Conservation (phyloP, 176 grass and related monocot species). For the Lolium rigidum region DNA sequence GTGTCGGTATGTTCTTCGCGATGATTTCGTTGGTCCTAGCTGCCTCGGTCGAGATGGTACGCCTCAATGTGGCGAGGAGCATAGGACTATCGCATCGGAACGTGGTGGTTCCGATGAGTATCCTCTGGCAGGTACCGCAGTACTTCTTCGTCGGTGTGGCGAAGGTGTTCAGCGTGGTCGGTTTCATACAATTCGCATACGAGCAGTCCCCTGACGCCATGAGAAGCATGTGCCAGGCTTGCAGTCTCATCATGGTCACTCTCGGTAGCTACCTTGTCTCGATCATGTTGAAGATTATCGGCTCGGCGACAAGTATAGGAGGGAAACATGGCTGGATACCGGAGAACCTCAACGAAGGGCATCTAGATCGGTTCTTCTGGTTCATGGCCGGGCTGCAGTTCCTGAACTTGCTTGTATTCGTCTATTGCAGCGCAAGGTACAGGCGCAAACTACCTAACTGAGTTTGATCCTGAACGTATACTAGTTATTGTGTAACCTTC, state of each 20-base stretch:
- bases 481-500: background rate
- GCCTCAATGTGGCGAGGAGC: background rate
- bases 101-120: background rate
- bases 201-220: slow-evolving; percentile 1
- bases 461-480: background rate
- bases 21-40: background rate
- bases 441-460: background rate
- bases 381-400: background rate
- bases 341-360: background rate
- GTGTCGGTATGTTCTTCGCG: background rate
- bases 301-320: background rate
- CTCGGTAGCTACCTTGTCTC: background rate
- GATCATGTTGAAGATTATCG: background rate
- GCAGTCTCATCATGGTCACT: background rate
- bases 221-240: background rate
- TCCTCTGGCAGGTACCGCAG: background rate
- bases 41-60: background rate
- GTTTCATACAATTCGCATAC: background rate
- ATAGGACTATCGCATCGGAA: background rate
- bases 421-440: background rate
- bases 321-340: background rate
- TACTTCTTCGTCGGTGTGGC: background rate
- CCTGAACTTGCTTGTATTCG: background rate
- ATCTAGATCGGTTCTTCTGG: background rate
- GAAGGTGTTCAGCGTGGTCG: background rate